Conservation (phyloP, 805 yeast genomes). For the Pichia exigua region DNA sequence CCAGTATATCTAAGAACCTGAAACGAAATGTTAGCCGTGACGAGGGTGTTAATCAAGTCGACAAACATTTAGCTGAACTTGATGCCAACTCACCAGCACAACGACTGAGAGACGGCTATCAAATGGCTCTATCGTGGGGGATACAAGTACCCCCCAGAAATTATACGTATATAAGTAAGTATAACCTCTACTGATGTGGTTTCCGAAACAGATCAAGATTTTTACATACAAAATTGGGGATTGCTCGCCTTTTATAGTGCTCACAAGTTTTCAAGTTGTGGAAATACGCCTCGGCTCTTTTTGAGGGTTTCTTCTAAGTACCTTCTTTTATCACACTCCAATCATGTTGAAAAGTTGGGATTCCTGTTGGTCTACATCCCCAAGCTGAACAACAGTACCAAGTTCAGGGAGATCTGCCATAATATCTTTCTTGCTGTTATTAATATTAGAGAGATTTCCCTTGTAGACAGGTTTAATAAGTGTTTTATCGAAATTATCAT, state of each 20-base stretch:
- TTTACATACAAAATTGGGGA: background rate
- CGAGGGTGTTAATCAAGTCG: constrained; percentile 71
- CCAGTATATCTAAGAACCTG: constrained; percentile 58
- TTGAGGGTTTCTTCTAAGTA: constrained; percentile 6
- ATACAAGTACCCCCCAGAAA: constrained; percentile 19
- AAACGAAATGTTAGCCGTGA: constrained; percentile 69
- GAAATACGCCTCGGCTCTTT: background rate
- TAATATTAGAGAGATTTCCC: constrained; percentile 4
- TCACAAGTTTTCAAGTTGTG: background rate
- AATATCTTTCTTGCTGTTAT: background rate
- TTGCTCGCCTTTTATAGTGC: constrained; percentile 8
- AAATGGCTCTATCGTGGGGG: constrained; percentile 36
- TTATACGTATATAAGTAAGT: constrained; percentile 50
- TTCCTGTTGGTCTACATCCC: constrained; percentile 26
- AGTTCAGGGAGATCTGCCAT: constrained; percentile 8
- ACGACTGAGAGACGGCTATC: constrained; percentile 34
- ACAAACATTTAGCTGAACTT: constrained; percentile 57
- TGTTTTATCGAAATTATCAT: constrained; percentile 41
- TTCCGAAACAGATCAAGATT: constrained; percentile 23
- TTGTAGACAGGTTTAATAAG: constrained; percentile 40
- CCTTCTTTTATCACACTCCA: constrained; percentile 13
- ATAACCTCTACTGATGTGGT: constrained; percentile 74
- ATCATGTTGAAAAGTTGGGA: constrained; percentile 23
- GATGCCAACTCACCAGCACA: constrained; percentile 28
- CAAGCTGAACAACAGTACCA: constrained; percentile 25